Conservation (phyloP, 2,329 filamentous ascomycete genomes). For the Leptographium procerum region DNA sequence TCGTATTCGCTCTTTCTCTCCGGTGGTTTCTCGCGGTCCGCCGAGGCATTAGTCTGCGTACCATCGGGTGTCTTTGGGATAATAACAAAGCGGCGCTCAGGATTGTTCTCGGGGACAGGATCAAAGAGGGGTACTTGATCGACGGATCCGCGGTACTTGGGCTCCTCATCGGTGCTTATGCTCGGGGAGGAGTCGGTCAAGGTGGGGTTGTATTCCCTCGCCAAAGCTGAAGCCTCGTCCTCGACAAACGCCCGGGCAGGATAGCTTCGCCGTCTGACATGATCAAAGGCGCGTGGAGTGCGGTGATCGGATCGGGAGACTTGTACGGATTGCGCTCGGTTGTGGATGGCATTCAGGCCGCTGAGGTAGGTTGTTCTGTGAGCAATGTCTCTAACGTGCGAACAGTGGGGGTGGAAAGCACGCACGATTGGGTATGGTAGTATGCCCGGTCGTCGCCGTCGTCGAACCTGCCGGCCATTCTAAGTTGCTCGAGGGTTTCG, state of each 20-base stretch:
- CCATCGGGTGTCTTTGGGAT: slow-evolving; percentile 25
- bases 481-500: neutral
- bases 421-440: neutral
- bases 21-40: neutral
- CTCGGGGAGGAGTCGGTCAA: slow-evolving; percentile 20
- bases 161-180: slow-evolving; percentile 37
- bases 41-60: neutral
- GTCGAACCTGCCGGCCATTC: neutral
- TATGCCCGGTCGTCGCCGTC: neutral
- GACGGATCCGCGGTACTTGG: slow-evolving; percentile 48
- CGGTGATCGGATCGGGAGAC: neutral
- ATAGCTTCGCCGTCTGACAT: slow-evolving; percentile 17
- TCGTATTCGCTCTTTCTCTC: slow-evolving; percentile 19
- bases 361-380: neutral
- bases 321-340: slow-evolving; percentile 6
- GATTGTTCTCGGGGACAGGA: slow-evolving; percentile 47
- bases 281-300: neutral
- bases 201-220: slow-evolving; percentile 44
- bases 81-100: slow-evolving; percentile 55
- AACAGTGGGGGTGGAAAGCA: neutral
- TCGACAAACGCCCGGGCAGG: slow-evolving; percentile 58
- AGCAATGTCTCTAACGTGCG: neutral
- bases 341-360: neutral
- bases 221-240: slow-evolving; percentile 53
- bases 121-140: slow-evolving; percentile 60